Percentiles rank a stretch among this genome's conserved stretches.
phyloP scores from a whole-genome alignment of 2,329 filamentous ascomycete species.

The Talaromyces pinophilus region DNA sequence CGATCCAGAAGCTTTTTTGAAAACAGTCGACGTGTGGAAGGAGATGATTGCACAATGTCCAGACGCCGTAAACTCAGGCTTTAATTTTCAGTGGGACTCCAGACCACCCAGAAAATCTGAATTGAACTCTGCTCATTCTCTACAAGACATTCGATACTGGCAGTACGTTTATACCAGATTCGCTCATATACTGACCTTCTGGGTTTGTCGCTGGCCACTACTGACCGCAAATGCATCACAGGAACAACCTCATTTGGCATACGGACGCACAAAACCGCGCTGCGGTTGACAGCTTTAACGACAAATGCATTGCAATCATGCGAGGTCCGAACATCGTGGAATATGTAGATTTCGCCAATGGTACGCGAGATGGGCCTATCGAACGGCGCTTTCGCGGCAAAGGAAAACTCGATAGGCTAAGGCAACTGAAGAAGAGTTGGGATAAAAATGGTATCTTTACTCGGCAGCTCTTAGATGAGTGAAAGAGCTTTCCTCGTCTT shows the following conservation, averaged over 20 bases:
- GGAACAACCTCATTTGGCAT: constrained; percentile 11
- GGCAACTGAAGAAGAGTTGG: constrained; percentile 1
- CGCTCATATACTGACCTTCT: neutral
- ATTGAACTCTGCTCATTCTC: neutral
- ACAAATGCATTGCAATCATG: constrained; percentile 10
- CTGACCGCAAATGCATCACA: neutral
- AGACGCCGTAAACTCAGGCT: constrained; percentile 23
- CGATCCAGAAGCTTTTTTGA: constrained; percentile 18
- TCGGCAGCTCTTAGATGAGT: neutral
- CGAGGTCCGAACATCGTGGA: constrained; percentile 21
- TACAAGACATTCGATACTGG: constrained; percentile 8
- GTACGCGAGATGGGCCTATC: constrained; percentile 20
- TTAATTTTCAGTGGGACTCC: constrained; percentile 25
- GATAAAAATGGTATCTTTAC: neutral
- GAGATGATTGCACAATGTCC: constrained; percentile 23
- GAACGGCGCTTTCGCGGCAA: constrained; percentile 16
- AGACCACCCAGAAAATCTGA: neutral
- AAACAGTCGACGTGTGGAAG: constrained; percentile 23
- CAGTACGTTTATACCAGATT: constrained; percentile 3
- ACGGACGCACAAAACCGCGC: neutral
- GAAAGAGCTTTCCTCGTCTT: neutral
- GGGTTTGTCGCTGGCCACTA: neutral
- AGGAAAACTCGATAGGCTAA: neutral
- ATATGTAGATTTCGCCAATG: constrained; percentile 19
- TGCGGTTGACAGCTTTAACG: neutral